Evolutionary conservation across 768 basidiomycete genomes (phyloP).

Genomic region (Kwoniella sp.): DNA sequence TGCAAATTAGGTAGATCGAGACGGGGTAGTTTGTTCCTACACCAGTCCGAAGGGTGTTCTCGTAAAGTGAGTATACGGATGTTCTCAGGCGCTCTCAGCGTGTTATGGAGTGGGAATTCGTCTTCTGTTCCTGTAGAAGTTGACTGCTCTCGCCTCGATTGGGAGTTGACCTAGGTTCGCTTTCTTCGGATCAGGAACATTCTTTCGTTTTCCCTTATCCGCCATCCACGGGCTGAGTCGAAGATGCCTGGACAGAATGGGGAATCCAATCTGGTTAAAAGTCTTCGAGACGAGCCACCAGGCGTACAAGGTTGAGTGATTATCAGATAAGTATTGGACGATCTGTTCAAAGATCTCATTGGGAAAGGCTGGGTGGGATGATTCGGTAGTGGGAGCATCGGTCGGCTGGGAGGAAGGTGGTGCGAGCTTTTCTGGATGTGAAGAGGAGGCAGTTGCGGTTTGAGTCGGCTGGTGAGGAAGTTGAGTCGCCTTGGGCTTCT

Average conservation of each 20-base stretch:
- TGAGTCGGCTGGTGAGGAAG: too few relatives aligned
- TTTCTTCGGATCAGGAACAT: neutral
- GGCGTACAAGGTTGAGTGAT: neutral
- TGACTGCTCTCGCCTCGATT: too few relatives aligned
- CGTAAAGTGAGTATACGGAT: neutral
- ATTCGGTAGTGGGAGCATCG: too few relatives aligned
- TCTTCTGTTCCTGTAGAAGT: too few relatives aligned
- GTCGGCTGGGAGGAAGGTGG: neutral
- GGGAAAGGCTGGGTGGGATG: neutral
- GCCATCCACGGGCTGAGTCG: neutral
- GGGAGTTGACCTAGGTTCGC: neutral
- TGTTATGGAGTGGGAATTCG: too few relatives aligned
- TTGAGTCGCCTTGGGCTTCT: too few relatives aligned
- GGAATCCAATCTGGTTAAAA: conserved; percentile 3
- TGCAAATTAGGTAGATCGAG: neutral
- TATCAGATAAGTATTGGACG: neutral
- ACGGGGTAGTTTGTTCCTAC: neutral
- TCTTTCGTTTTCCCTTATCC: neutral
- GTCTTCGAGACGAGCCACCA: neutral
- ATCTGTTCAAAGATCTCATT: conserved; percentile 4
- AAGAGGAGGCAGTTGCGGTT: too few relatives aligned
- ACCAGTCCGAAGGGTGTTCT: neutral
- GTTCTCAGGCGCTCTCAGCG: neutral
- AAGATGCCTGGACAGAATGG: neutral
- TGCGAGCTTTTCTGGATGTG: neutral